Conservation (phyloP, 2,329 filamentous ascomycete genomes). For the Aspergillus sp. region DNA sequence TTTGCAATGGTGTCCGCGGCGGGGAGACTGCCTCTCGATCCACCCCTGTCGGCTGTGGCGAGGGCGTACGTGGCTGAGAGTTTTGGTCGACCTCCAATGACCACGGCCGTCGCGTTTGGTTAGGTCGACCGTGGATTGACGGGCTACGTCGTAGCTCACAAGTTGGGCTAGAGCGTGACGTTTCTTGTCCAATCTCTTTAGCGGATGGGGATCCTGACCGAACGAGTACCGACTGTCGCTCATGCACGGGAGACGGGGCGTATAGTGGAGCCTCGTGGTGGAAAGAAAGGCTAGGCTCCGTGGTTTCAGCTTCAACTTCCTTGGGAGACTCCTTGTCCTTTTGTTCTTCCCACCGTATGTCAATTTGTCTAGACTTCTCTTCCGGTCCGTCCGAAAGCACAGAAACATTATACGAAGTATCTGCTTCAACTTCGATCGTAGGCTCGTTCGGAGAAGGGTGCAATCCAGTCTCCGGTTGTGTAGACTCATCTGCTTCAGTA, state of each 20-base stretch:
- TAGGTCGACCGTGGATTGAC: conserved; percentile 40
- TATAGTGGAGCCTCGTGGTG: conserved; percentile 20
- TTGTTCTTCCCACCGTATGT: conserved; percentile 12
- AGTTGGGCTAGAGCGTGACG: conserved; percentile 19
- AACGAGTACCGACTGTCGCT: conserved; percentile 51
- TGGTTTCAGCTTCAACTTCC: not conserved
- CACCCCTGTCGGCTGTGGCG: conserved; percentile 34
- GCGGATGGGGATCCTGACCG: conserved; percentile 38
- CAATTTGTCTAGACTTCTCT: conserved; percentile 3
- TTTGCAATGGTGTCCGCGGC: conserved; percentile 48
- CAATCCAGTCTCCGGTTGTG: conserved; percentile 10
- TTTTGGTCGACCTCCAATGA: conserved; percentile 32
- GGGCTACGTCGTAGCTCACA: conserved; percentile 37
- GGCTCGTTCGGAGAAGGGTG: conserved; percentile 12
- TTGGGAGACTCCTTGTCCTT: conserved; percentile 5
- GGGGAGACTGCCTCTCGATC: conserved; percentile 34
- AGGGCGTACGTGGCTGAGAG: conserved; percentile 18
- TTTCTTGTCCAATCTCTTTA: conserved; percentile 18
- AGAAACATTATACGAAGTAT: conserved; percentile 21
- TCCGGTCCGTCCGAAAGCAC: conserved; percentile 11
- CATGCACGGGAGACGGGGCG: conserved; percentile 29
- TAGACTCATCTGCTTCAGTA: conserved; percentile 8
- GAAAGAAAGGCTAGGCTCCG: conserved; percentile 15
- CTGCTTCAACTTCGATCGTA: conserved; percentile 17
- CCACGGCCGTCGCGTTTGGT: conserved; percentile 31